A percentile compares a stretch with the other conserved stretches of the same genome.
phyloP scores from a whole-genome alignment of 768 basidiomycete genomes.

The Leccinum sublutescens region DNA sequence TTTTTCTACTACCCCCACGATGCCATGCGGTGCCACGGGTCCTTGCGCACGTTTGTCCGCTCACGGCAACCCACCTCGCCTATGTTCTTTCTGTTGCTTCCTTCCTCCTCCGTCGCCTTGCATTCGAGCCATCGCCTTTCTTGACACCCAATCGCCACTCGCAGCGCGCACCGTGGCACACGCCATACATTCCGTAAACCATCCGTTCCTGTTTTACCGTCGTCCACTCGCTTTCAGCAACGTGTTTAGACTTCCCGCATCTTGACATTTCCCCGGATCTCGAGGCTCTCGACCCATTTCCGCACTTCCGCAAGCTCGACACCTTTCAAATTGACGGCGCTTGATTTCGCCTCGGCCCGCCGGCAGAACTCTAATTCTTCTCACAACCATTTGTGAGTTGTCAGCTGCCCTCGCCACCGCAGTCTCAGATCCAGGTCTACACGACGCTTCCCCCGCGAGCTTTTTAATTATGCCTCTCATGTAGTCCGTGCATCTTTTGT shows the following conservation, averaged over 20 bases:
- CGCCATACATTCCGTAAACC: constrained; percentile 17
- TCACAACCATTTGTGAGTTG: constrained; percentile 1
- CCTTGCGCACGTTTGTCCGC: constrained; percentile 36
- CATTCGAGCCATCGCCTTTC: constrained; percentile 10
- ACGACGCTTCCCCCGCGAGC: neutral
- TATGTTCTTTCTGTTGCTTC: constrained; percentile 2
- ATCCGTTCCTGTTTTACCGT: constrained; percentile 10
- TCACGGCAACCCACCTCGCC: constrained; percentile 4
- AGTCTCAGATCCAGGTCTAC: neutral
- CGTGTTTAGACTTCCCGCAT: constrained; percentile 14
- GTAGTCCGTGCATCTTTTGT: neutral
- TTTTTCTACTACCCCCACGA: constrained; percentile 28
- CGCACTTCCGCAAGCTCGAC: constrained; percentile 9
- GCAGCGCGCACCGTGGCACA: constrained; percentile 21
- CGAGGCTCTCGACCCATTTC: neutral
- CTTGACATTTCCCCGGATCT: neutral
- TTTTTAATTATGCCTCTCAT: neutral
- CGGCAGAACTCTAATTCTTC: constrained; percentile 20
- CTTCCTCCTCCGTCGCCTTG: constrained; percentile 9
- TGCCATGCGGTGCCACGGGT: constrained; percentile 34
- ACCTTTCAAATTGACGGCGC: constrained; percentile 25
- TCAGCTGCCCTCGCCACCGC: neutral
- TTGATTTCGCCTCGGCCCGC: neutral
- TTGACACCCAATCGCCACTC: constrained; percentile 22
- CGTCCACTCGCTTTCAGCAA: constrained; percentile 5